A percentile compares a stretch with the other conserved stretches of the same genome.
phyloP scores from a whole-genome alignment of 2,329 filamentous ascomycete species.

The Fusarium transvaalense region DNA sequence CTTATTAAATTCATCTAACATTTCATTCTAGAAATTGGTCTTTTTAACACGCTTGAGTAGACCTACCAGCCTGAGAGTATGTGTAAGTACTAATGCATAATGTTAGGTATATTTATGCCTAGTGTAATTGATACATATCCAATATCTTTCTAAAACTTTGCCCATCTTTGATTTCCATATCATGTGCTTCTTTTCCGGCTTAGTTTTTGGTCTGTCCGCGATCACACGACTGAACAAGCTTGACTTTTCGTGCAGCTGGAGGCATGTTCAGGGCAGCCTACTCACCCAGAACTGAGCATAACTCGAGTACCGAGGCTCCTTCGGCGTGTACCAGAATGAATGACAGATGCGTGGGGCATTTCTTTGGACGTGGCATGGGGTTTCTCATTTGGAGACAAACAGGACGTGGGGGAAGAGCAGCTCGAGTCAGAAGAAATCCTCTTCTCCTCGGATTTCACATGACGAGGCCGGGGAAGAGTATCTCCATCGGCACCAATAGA shows the following conservation, averaged over 20 bases:
- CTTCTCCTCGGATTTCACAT: neutral
- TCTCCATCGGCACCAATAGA: neutral
- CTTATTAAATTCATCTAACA: neutral
- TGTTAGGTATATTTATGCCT: no score
- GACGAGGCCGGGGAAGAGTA: neutral
- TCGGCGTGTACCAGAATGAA: neutral
- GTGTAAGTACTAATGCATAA: neutral
- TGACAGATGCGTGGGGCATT: no score
- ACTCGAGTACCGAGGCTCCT: neutral
- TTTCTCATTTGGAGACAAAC: neutral
- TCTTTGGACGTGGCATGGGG: no score
- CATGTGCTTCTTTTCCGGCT: no score
- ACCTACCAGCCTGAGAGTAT: neutral
- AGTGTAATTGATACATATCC: no score
- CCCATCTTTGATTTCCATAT: no score
- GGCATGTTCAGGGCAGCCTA: no score
- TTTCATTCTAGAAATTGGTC: neutral
- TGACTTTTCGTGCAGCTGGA: no score
- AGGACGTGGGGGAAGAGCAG: neutral
- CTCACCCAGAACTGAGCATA: neutral
- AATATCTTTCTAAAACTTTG: no score
- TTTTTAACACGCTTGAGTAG: neutral
- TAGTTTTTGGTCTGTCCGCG: no score
- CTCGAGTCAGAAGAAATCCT: no score
- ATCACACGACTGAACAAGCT: no score